phyloP scores from a whole-genome alignment of 306 rosid species.

The Coriaria nepalensis region DNA sequence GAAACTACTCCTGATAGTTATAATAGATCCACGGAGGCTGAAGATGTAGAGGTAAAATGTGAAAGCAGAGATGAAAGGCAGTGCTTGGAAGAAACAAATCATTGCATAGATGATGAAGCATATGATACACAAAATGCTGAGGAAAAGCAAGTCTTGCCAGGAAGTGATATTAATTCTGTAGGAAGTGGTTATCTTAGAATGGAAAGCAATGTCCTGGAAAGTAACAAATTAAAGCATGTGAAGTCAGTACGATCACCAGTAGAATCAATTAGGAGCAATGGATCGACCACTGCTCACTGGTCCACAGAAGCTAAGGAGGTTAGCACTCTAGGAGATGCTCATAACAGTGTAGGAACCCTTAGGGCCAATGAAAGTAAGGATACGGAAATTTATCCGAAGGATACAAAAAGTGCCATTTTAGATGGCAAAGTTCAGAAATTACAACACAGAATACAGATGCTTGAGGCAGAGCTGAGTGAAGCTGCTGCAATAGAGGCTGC shows the following conservation, averaged over 20 bases:
- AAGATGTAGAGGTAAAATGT: slow-evolving; percentile 13
- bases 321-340: slow-evolving; percentile 35
- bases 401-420: slow-evolving; percentile 39
- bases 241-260: slow-evolving; percentile 75
- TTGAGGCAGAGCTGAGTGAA: slow-evolving; percentile 93
- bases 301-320: slow-evolving; percentile 31
- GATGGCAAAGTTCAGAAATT: slow-evolving; percentile 58
- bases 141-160: slow-evolving; percentile 20
- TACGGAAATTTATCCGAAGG: slow-evolving; percentile 59
- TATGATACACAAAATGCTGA: slow-evolving; percentile 15
- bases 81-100: slow-evolving; percentile 21
- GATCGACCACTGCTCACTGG: slow-evolving; percentile 25
- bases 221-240: slow-evolving; percentile 47
- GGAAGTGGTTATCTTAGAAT: slow-evolving; percentile 19
- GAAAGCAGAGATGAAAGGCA: slow-evolving; percentile 16
- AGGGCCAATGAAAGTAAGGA: slow-evolving; percentile 50
- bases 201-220: slow-evolving; percentile 26
- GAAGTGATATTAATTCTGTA: slow-evolving; percentile 15
- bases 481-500: slow-evolving; percentile 87
- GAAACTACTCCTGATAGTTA: slow-evolving; percentile 17
- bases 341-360: slow-evolving; percentile 27
- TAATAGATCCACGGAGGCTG: slow-evolving; percentile 22
- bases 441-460: slow-evolving; percentile 66
- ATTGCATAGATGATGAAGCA: slow-evolving; percentile 28
- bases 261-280: slow-evolving; percentile 40